A percentile compares a stretch with the other conserved stretches of the same genome.
phyloP scores from a whole-genome alignment of 345 rosid genomes.

The Eucalyptus tenuipes region DNA sequence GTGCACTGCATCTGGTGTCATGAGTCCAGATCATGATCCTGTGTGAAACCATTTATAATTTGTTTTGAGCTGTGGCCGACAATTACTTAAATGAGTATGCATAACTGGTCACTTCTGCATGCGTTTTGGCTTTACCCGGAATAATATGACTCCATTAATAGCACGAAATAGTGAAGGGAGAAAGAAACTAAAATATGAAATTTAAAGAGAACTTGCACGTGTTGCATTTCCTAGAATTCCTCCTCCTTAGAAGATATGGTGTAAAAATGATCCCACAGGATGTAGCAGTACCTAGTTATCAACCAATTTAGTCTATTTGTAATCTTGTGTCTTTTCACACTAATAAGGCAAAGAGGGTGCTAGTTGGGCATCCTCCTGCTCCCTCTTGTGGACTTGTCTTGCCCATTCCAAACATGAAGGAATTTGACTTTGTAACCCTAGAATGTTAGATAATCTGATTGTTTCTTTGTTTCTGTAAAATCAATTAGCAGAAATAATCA shows the following conservation, averaged over 20 bases:
- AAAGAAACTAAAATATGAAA: not conserved
- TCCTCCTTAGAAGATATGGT: not conserved
- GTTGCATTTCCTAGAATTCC: not conserved
- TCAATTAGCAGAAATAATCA: not conserved
- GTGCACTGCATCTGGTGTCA: not conserved
- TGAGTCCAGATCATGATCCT: not conserved
- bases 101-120: not conserved
- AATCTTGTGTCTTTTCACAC: not conserved
- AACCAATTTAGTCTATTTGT: not conserved
- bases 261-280: not conserved
- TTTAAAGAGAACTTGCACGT: not conserved
- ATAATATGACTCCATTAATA: not conserved
- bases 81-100: not conserved
- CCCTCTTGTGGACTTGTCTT: not conserved
- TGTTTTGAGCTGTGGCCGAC: not conserved
- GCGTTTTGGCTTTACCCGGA: not conserved
- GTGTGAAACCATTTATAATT: not conserved
- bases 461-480: not conserved
- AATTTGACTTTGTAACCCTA: not conserved
- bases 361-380: not conserved
- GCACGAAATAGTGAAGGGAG: not conserved
- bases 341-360: not conserved
- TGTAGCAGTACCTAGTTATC: not conserved
- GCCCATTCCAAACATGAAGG: not conserved
- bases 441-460: not conserved